phyloP scores from a whole-genome alignment of 495 filamentous ascomycete species.

The Pseudevernia furfuracea region DNA sequence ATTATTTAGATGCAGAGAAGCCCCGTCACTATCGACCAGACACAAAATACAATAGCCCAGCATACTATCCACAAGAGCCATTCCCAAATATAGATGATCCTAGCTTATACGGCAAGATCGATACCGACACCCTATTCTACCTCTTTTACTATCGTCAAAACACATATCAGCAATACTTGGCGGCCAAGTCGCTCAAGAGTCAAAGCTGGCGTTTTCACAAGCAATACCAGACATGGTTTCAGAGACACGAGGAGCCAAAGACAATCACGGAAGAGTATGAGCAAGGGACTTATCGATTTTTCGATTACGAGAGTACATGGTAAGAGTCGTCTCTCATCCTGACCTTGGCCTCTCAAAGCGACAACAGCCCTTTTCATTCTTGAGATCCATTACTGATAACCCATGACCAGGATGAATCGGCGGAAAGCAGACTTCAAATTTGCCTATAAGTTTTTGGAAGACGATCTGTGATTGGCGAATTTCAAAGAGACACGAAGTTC shows the following conservation, averaged over 20 bases:
- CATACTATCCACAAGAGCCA: slow-evolving; percentile 87
- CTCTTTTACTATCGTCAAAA: slow-evolving; percentile 98
- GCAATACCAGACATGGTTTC: slow-evolving; percentile 99
- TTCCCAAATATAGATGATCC: slow-evolving; percentile 86
- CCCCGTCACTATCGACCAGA: slow-evolving; percentile 78
- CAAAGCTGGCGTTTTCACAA: slow-evolving; percentile 99
- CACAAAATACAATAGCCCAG: slow-evolving; percentile 66
- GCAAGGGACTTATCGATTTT: slow-evolving; percentile 97
- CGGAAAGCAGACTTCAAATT: slow-evolving; percentile 98
- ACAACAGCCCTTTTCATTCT: slow-evolving; percentile 13
- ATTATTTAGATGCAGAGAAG: slow-evolving; percentile 69
- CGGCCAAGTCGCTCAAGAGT: slow-evolving; percentile 87
- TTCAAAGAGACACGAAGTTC: background rate
- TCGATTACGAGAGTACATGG: slow-evolving; percentile 99
- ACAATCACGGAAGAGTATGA: slow-evolving; percentile 97
- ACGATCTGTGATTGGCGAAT: slow-evolving; percentile 58
- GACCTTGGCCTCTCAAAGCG: background rate
- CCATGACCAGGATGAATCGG: slow-evolving; percentile 88
- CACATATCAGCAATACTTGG: slow-evolving; percentile 92
- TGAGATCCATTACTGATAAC: slow-evolving; percentile 15
- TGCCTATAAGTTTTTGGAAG: slow-evolving; percentile 92
- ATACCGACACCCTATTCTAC: slow-evolving; percentile 96
- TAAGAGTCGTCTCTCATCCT: slow-evolving; percentile 33
- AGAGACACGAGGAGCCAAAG: slow-evolving; percentile 96
- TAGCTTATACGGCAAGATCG: slow-evolving; percentile 73